These are phyloP conservation scores for Boletellus deceptivus DNA, from an alignment of 1,284 basidiomycete genomes.

Conservation along the genomic window DNA sequence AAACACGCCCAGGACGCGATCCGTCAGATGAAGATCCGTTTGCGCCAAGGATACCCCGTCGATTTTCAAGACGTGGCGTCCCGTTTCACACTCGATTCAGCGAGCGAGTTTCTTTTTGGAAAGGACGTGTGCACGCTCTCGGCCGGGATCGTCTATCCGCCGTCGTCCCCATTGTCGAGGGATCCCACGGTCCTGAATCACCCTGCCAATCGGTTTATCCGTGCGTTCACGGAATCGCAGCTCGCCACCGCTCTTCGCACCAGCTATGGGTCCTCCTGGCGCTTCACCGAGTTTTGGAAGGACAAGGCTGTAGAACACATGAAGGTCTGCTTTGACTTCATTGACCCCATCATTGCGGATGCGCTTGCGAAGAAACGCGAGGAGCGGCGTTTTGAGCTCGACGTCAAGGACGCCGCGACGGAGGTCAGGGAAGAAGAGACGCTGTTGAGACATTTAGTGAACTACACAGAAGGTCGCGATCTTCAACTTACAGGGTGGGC, in stretches of 20 bases:
- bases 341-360: constrained; percentile 31
- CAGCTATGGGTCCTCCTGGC: constrained; percentile 26
- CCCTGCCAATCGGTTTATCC: constrained; percentile 27
- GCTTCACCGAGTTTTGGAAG: constrained; percentile 25
- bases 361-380: constrained; percentile 27
- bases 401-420: neutral
- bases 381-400: neutral
- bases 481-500: neutral
- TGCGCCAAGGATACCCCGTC: constrained; percentile 41
- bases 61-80: constrained; percentile 48
- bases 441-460: constrained; percentile 31
- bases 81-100: constrained; percentile 49
- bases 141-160: constrained; percentile 37
- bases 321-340: constrained; percentile 20
- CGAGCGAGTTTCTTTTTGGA: constrained; percentile 51
- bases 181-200: constrained; percentile 14
- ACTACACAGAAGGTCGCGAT: constrained; percentile 29
- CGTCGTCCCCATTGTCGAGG: constrained; percentile 20
- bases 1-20: constrained; percentile 42
- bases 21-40: constrained; percentile 37
- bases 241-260: constrained; percentile 7
- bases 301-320: constrained; percentile 19
- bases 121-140: constrained; percentile 39
- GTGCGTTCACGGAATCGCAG: constrained; percentile 26
- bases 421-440: constrained; percentile 25